phyloP scores from a whole-genome alignment of 139 green algal species.

The Marvania coccoides region DNA sequence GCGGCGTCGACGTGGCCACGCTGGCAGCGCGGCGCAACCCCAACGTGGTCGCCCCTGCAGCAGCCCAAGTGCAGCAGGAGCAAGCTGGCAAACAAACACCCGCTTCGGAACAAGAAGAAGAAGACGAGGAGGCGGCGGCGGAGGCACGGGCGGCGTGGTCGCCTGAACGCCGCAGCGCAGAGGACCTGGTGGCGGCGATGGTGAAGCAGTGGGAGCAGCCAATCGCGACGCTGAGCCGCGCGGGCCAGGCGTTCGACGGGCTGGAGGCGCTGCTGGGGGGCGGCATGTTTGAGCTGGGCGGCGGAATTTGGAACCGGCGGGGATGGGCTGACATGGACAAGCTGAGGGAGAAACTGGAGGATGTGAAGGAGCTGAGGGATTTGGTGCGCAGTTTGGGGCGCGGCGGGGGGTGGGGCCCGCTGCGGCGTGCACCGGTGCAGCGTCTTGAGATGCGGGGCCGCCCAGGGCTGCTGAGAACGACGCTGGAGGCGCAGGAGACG shows the following conservation, averaged over 20 bases:
- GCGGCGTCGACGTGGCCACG: constrained; percentile 6
- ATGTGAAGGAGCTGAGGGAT: constrained; percentile 77
- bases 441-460: constrained; percentile 48
- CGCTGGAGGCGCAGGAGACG: constrained; percentile 80
- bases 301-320: constrained; percentile 58
- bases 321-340: constrained; percentile 73
- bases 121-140: constrained; percentile 26
- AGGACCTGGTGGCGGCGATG: constrained; percentile 41
- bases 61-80: neutral
- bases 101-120: neutral
- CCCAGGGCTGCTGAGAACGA: constrained; percentile 68
- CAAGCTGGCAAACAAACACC: neutral
- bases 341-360: constrained; percentile 68
- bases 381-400: constrained; percentile 71
- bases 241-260: constrained; percentile 71
- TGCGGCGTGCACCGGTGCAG: constrained; percentile 62
- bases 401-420: constrained; percentile 75
- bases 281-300: constrained; percentile 55
- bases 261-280: constrained; percentile 75
- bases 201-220: constrained; percentile 48
- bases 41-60: constrained; percentile 2
- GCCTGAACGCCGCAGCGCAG: constrained; percentile 40
- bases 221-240: constrained; percentile 50
- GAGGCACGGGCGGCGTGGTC: constrained; percentile 26
- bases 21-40: neutral